Conservation (phyloP, 2,329 filamentous ascomycete species). For the Ophioceras dolichostomum region DNA sequence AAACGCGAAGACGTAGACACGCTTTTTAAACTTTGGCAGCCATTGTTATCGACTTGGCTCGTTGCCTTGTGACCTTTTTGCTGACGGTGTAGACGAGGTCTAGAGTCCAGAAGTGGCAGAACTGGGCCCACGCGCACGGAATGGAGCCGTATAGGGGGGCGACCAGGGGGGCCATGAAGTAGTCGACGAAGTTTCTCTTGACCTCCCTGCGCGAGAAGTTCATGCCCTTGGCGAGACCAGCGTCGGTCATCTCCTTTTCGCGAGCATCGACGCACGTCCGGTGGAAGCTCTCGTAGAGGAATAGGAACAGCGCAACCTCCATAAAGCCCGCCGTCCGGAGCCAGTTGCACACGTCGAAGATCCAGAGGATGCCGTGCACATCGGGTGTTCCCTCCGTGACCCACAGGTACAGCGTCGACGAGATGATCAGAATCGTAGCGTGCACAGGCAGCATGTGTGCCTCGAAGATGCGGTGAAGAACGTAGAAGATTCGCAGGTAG, state of each 20-base stretch:
- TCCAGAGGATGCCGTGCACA: constrained; percentile 41
- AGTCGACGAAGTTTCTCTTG: constrained; percentile 47
- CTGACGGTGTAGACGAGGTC: constrained; percentile 60
- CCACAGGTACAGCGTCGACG: constrained; percentile 47
- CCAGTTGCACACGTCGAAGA: constrained; percentile 46
- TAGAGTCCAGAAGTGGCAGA: constrained; percentile 59
- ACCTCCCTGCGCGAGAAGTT: constrained; percentile 47
- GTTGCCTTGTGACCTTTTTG: constrained; percentile 49
- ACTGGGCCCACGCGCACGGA: constrained; percentile 53
- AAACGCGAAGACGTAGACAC: constrained; percentile 10
- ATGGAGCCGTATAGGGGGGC: constrained; percentile 57
- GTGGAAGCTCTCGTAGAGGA: constrained; percentile 58
- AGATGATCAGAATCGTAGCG: constrained; percentile 50
- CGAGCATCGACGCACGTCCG: constrained; percentile 45
- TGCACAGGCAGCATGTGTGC: constrained; percentile 62
- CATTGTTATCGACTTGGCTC: constrained; percentile 29
- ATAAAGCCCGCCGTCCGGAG: constrained; percentile 50
- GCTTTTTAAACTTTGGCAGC: constrained; percentile 29
- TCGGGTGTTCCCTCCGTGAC: constrained; percentile 38
- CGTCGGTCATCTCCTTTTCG: constrained; percentile 53
- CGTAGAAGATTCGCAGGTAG: constrained; percentile 42
- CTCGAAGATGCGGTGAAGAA: constrained; percentile 59
- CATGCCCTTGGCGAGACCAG: constrained; percentile 52
- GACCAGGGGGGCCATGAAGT: constrained; percentile 52
- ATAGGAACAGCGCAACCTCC: constrained; percentile 49